Evolutionary conservation across 495 filamentous ascomycete species (phyloP), one percentile per base, ranked within the genome.

Genomic region (Lophium mytilinum): DNA sequence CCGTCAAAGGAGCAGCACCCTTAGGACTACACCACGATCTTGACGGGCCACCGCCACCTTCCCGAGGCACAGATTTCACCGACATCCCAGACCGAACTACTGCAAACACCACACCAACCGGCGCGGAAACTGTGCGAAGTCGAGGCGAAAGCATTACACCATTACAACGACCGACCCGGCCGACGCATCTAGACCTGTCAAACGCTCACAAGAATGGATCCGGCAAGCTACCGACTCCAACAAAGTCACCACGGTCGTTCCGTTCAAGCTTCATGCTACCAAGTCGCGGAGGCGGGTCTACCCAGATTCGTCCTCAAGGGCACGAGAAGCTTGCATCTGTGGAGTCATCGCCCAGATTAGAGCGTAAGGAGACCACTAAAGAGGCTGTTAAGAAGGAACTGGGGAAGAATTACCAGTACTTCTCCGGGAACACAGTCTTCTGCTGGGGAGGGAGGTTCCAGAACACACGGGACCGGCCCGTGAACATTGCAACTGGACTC

Each of bases 371-470:
- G 45, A 62, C 56, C 12, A 73, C 75, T 34, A 71, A 73, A 51
- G 67, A 66, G 56, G 69, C 72, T 36, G 55, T 71, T 12, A 73
- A 68, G 35, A 55, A 68, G 15, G 76, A 79, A 12, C 63, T 80
- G 37, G 87, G 85, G 43, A 82, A 77, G 57, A 96, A 96, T 65
- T 88, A 88, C 69, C 80, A 97, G 69, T 95, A 96, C 71, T 96
- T 95, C 64, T 78, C 83, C 37, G 93, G 94, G 39, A 96, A 96
- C 60, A 96, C 88, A 1, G 75, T 88, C 37, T 98, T 97, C 71
- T 94, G 83, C 71, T 80, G 85, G 52, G 84, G 88, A 18, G 93
- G 93, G 34, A 78, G 93, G 58, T 75, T 89, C 24, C 88, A 96
- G 62, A 98, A 96, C 68, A 86, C 91, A 49, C 80, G 83, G 58